phyloP scores from a whole-genome alignment of 805 yeast species.

The Saturnispora ahearnii region DNA sequence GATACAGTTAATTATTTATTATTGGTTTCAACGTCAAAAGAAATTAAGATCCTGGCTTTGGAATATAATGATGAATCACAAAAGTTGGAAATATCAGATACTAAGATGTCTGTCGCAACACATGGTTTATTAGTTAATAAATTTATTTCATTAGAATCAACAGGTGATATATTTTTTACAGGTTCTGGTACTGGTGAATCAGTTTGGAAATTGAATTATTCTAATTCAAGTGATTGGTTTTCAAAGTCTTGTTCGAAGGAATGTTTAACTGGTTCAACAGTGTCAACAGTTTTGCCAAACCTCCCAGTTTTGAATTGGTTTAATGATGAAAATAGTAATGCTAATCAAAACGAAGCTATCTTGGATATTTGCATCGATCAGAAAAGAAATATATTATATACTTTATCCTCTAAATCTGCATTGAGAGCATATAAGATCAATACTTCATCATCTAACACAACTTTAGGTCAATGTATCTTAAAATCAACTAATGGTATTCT shows the following conservation, averaged over 20 bases:
- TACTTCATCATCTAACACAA: conserved; percentile 29
- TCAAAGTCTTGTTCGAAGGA: conserved; percentile 73
- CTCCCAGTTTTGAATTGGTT: conserved; percentile 25
- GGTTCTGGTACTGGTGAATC: conserved; percentile 73
- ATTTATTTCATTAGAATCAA: conserved; percentile 47
- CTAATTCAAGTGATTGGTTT: conserved; percentile 80
- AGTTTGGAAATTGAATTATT: conserved; percentile 81
- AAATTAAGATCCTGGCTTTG: conserved; percentile 69
- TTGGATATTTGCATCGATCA: conserved; percentile 64
- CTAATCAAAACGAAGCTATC: conserved; percentile 40
- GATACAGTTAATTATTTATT: conserved; percentile 65
- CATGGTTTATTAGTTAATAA: conserved; percentile 69
- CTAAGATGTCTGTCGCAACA: conserved; percentile 71
- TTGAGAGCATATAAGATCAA: conserved; percentile 67
- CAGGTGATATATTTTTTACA: conserved; percentile 76
- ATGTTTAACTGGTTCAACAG: conserved; percentile 65
- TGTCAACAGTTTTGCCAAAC: conserved; percentile 43
- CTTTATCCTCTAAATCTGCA: conserved; percentile 74
- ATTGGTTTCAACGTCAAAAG: conserved; percentile 70
- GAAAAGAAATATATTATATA: conserved; percentile 66
- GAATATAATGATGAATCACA: conserved; percentile 33
- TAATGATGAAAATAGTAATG: conserved; percentile 14
- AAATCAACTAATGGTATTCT: conserved; percentile 39
- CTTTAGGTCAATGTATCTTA: conserved; percentile 24
- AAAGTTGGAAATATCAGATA: conserved; percentile 64